Base-by-base conservation (phyloP, 345 rosid species). In the Trapa incisa region DNA sequence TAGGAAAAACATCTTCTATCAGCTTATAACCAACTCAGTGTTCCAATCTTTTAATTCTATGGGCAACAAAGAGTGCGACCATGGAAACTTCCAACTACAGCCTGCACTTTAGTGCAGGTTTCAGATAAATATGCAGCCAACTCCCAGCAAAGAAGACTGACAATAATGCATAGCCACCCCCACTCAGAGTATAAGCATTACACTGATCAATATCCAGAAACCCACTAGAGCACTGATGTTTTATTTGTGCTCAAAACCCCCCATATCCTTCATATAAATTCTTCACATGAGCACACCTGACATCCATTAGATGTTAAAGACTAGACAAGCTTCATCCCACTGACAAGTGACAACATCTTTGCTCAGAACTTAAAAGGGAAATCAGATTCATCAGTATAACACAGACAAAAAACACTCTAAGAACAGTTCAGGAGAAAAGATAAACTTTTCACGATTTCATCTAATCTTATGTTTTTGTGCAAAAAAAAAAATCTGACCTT, bases 401-500 rank as follows among this genome's bases (percentile, higher is more conserved):
- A 22, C 29, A 0, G 29, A 22, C 29, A 22, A 22, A 22, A 22
- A 29, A 17, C 15, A 11, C 14, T 1, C 57, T 16, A 15, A 52
- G 22, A 52, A 52, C 57, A 52, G 29, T 4, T 52, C 57, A 37
- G 53, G 14, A 68, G 2, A 15, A 70, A 15, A 70, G 7, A 48
- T 17, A 10, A 56, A 53, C 22, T 38, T 58, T 35, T 2, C 48
- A 38, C 6, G 61, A 35, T 57, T 32, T 22, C 10, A 57, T 35
- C 32, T 57, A 29, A 94, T 97, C 97, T 89, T 85, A 94, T 94
- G 29, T 22, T 22, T 22, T 22, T 22, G 29, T 22, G 29, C 29
- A 22, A 22, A 22, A 22, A 22, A 22, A 22, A 22, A 84, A 80
- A 91, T 94, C 35, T 58, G 12, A 94, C 99, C 97, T 89, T 85